Evolutionary conservation across 495 filamentous ascomycete genomes (phyloP).

Genomic region (Aspergillus ostianus): DNA sequence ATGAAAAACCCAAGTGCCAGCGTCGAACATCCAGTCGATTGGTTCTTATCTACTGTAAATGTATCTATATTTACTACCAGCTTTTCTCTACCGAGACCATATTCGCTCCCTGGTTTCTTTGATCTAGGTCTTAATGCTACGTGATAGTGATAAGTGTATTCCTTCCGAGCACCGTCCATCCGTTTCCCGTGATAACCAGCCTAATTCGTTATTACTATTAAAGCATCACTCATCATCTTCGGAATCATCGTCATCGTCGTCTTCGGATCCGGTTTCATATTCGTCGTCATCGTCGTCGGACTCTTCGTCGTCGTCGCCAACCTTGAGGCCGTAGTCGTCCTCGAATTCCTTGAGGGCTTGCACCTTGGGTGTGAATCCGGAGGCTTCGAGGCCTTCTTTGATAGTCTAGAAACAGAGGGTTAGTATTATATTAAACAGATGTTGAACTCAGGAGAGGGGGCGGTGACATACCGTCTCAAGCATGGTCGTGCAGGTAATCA

Average conservation of each 20-base stretch:
- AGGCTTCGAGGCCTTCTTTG: conserved; percentile 64
- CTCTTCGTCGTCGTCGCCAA: conserved; percentile 63
- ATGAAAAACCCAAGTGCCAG: neutral
- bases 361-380: conserved; percentile 75
- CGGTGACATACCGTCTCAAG: conserved; percentile 70
- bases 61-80: neutral
- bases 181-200: neutral
- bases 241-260: conserved; percentile 19
- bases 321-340: conserved; percentile 85
- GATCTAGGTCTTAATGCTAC: neutral
- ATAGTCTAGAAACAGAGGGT: conserved; percentile 53
- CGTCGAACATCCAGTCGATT: neutral
- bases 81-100: neutral
- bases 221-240: conserved; percentile 23
- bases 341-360: conserved; percentile 78
- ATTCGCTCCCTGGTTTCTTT: neutral
- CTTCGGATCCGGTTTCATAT: conserved; percentile 24
- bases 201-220: neutral
- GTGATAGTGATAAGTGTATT: neutral
- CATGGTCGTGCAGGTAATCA: conserved; percentile 83
- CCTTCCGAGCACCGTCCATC: neutral
- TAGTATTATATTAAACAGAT: conserved; percentile 12
- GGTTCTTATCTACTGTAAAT: neutral
- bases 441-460: conserved; percentile 5
- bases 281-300: conserved; percentile 61